A percentile compares a stretch with the other conserved stretches of the same genome.
phyloP scores from a whole-genome alignment of 306 rosid genomes.

The Benincasa hispida region DNA sequence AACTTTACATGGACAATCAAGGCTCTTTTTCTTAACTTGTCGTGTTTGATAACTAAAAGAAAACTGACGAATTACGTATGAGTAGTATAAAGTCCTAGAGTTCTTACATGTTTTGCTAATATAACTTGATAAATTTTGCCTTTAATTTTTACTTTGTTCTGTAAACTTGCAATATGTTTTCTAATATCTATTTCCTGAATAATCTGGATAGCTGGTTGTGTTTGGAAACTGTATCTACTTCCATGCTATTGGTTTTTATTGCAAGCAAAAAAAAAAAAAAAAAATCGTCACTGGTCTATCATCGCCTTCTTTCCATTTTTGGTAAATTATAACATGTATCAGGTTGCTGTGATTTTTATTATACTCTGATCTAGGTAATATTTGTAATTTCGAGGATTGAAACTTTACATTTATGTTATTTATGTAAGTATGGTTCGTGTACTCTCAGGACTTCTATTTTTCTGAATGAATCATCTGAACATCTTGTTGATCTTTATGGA shows the following conservation, averaged over 20 bases:
- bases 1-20: background rate
- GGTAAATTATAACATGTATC: background rate
- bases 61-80: background rate
- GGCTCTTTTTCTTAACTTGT: background rate
- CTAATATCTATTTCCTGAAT: background rate
- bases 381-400: background rate
- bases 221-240: background rate
- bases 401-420: background rate
- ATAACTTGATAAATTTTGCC: background rate
- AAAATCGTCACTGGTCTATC: background rate
- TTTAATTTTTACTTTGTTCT: background rate
- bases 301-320: background rate
- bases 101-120: background rate
- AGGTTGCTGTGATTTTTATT: background rate
- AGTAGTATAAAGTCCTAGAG: background rate
- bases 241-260: background rate
- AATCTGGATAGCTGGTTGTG: background rate
- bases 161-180: background rate
- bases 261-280: no score
- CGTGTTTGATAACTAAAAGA: background rate
- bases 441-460: background rate
- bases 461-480: background rate
- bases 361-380: background rate
- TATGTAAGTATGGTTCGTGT: background rate
- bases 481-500: background rate